Evolutionary conservation across 2,329 filamentous ascomycete genomes (phyloP).

Genomic region (Cordyceps farinosa): DNA sequence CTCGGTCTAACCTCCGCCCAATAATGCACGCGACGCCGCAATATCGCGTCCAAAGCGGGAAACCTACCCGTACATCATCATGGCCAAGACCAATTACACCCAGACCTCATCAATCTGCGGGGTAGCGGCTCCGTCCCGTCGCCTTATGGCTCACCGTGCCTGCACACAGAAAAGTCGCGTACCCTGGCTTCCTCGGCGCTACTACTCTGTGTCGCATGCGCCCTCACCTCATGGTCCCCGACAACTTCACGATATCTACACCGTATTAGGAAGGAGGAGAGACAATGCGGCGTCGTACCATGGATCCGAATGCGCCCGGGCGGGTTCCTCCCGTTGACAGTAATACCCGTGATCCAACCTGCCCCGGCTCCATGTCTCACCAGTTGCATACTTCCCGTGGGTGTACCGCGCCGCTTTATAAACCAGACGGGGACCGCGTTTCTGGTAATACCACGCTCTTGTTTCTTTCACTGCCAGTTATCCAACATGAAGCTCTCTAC

Average conservation of each 20-base stretch:
- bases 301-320: not conserved
- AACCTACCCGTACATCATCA: not conserved
- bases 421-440: not conserved
- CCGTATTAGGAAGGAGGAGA: conserved; percentile 10
- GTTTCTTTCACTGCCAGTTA: not conserved
- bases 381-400: not conserved
- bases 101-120: not conserved
- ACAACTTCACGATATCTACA: not conserved
- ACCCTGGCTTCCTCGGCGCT: conserved; percentile 7
- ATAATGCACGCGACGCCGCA: not conserved
- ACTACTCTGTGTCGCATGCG: conserved; percentile 6
- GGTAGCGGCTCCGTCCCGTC: not conserved
- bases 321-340: not conserved
- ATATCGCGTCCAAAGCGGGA: not conserved
- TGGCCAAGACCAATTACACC: not conserved
- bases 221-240: conserved; percentile 3
- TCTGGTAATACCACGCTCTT: not conserved
- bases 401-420: not conserved
- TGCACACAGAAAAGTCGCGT: not conserved
- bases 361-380: not conserved
- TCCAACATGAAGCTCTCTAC: conserved; percentile 8
- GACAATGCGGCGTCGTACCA: not conserved
- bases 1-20: no score
- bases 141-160: not conserved
- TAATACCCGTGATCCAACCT: conserved; percentile 10